These are phyloP conservation scores for Blastobotrys capitulatus DNA, from an alignment of 1,139 yeast genomes.

Conservation along the genomic window DNA sequence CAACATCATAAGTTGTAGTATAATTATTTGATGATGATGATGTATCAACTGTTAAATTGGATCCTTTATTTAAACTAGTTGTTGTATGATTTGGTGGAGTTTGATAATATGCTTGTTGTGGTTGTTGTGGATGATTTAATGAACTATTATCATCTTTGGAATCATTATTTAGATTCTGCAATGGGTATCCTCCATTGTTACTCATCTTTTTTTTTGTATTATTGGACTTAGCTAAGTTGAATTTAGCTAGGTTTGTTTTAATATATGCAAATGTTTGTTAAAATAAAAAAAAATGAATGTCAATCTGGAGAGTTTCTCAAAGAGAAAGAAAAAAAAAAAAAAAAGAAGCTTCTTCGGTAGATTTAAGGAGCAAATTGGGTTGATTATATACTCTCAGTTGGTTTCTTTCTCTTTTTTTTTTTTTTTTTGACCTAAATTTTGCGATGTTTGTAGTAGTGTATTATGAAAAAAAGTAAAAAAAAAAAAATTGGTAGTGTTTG, in stretches of 20 bases:
- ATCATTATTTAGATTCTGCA: not conserved
- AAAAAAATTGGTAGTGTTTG: not conserved
- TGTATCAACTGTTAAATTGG: not conserved
- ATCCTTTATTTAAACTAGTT: not conserved
- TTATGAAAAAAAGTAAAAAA: not conserved
- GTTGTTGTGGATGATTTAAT: not conserved
- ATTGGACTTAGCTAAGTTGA: no score
- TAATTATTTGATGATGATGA: not conserved
- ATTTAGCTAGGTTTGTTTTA: not conserved
- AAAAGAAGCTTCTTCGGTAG: no score
- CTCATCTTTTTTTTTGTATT: not conserved
- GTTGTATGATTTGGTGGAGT: not conserved
- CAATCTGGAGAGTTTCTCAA: no score
- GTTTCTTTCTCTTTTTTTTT: no score
- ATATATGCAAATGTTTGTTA: not conserved
- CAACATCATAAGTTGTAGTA: not conserved
- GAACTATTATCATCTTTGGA: not conserved
- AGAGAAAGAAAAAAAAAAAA: no score
- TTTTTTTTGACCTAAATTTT: no score
- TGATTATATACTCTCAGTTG: no score
- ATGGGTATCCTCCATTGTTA: not conserved
- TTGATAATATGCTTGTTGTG: slow-evolving; percentile 4
- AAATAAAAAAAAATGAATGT: no score
- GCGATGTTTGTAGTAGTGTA: not conserved
- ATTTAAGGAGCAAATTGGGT: no score